A percentile compares a stretch with the other conserved stretches of the same genome.
These are phyloP conservation scores for Cladophialophora bantiana DNA, from an alignment of 2,329 filamentous ascomycete species.

Conservation along the genomic window DNA sequence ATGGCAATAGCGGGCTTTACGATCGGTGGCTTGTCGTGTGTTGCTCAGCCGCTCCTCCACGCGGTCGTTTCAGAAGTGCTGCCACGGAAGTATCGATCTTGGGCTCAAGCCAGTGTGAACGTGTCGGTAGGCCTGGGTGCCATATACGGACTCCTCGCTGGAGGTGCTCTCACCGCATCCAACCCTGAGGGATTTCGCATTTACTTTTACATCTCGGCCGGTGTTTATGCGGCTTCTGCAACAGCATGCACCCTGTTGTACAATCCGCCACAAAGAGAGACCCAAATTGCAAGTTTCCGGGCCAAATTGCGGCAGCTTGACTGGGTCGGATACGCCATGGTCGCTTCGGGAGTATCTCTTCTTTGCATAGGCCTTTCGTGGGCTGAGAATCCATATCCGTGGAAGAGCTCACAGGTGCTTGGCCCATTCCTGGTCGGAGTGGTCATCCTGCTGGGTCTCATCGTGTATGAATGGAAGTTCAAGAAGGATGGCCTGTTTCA, in stretches of 20 bases:
- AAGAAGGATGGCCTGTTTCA: conserved; percentile 57
- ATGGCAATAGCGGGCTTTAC: conserved; percentile 18
- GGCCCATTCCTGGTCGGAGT: conserved; percentile 57
- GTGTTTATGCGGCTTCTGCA: conserved; percentile 8
- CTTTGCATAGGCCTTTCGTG: conserved; percentile 51
- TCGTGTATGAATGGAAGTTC: conserved; percentile 64
- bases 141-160: conserved; percentile 15
- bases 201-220: conserved; percentile 26
- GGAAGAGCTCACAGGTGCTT: conserved; percentile 59
- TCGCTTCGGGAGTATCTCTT: no score
- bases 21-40: conserved; percentile 5
- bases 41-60: conserved; percentile 19
- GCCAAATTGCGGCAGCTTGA: conserved; percentile 15
- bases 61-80: conserved; percentile 26
- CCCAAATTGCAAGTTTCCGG: conserved; percentile 15
- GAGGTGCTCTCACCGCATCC: conserved; percentile 14
- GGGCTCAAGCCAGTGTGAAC: conserved; percentile 18
- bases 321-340: no score
- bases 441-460: conserved; percentile 52
- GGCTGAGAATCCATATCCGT: conserved; percentile 60
- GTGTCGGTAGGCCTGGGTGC: conserved; percentile 14
- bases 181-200: conserved; percentile 22
- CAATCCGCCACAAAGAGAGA: conserved; percentile 18
- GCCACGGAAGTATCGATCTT: conserved; percentile 25
- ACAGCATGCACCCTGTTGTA: conserved; percentile 12